phyloP scores from a whole-genome alignment of 1,284 basidiomycete species.

The Retiboletus flavoniger region DNA sequence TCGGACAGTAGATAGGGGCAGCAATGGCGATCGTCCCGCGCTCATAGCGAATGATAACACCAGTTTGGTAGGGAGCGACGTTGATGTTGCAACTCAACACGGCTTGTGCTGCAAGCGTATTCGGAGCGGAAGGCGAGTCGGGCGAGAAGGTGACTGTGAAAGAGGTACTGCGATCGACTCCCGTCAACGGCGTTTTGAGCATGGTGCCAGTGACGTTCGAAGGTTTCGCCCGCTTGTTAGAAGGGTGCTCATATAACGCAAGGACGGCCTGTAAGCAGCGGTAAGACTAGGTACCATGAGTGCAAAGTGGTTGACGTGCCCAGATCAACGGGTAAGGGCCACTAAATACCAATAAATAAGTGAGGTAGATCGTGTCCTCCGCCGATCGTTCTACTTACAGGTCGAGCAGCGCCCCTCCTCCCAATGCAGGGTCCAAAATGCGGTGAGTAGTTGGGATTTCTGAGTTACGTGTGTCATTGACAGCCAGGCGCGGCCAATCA shows the following conservation, averaged over 20 bases:
- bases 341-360: constrained; percentile 36
- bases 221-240: constrained; percentile 59
- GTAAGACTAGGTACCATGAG: constrained; percentile 11
- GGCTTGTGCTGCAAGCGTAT: constrained; percentile 60
- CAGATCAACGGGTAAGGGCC: constrained; percentile 84
- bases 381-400: constrained; percentile 47
- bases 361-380: not conserved
- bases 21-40: constrained; percentile 62
- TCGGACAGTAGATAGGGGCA: constrained; percentile 64
- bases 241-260: constrained; percentile 75
- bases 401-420: constrained; percentile 85
- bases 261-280: constrained; percentile 57
- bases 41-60: constrained; percentile 66
- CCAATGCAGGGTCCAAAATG: constrained; percentile 78
- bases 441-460: constrained; percentile 69
- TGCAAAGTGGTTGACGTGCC: constrained; percentile 40
- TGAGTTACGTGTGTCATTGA: constrained; percentile 27
- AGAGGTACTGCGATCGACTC: constrained; percentile 77
- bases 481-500: not conserved
- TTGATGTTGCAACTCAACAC: constrained; percentile 65
- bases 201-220: constrained; percentile 59
- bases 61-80: constrained; percentile 42
- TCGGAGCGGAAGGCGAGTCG: constrained; percentile 33
- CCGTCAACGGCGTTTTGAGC: constrained; percentile 72
- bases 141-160: constrained; percentile 72